phyloP scores from a whole-genome alignment of 1,284 basidiomycete genomes.

The Puccinia novopanici region DNA sequence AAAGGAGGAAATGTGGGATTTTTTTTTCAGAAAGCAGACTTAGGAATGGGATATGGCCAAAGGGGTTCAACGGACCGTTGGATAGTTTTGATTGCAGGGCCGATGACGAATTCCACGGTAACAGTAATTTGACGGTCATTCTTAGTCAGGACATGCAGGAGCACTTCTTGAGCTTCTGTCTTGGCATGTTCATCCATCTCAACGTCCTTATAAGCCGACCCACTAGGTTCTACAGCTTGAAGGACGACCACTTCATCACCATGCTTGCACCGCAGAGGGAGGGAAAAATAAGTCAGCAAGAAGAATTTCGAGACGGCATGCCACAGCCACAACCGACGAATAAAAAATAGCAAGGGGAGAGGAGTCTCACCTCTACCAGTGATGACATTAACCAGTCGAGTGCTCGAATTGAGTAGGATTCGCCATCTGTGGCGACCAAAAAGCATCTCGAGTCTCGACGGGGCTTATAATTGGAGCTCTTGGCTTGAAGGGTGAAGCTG shows the following conservation, averaged over 20 bases:
- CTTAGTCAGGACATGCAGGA: slow-evolving; percentile 38
- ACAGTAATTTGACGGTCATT: slow-evolving; percentile 50
- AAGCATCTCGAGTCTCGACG: slow-evolving; percentile 47
- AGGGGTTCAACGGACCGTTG: slow-evolving; percentile 31
- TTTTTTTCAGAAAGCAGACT: neutral
- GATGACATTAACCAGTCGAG: slow-evolving; percentile 49
- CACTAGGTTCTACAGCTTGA: slow-evolving; percentile 38
- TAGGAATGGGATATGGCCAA: neutral
- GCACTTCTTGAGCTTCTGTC: slow-evolving; percentile 47
- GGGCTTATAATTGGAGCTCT: slow-evolving; percentile 45
- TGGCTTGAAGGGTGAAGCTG: slow-evolving; percentile 50
- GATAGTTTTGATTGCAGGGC: slow-evolving; percentile 49
- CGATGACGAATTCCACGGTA: slow-evolving; percentile 50
- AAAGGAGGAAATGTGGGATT: neutral
- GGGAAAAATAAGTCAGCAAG: neutral
- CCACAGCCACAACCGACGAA: neutral
- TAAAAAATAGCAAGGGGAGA: neutral
- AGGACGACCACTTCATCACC: slow-evolving; percentile 47
- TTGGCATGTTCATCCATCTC: slow-evolving; percentile 41
- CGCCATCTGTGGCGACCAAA: slow-evolving; percentile 48
- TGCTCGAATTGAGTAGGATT: slow-evolving; percentile 49
- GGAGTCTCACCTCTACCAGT: slow-evolving; percentile 41
- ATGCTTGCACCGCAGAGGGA: slow-evolving; percentile 17
- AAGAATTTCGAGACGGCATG: neutral
- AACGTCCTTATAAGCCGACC: slow-evolving; percentile 28